Percentiles rank a stretch among this genome's conserved stretches.
phyloP scores from a whole-genome alignment of 176 grass and related monocot species.

The Alloteropsis semialata region DNA sequence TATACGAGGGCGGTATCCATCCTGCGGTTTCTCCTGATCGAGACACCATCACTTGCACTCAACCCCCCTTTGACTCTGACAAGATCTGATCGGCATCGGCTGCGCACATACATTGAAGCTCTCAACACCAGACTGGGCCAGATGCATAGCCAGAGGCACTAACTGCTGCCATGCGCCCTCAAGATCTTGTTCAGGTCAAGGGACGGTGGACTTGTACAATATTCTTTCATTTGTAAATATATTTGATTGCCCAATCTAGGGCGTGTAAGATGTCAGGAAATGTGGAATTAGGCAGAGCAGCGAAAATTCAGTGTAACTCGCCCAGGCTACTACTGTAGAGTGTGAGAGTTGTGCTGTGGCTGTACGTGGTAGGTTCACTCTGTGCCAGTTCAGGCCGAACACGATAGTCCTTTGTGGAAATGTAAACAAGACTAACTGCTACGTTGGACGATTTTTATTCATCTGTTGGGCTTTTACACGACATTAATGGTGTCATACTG shows the following conservation, averaged over 20 bases:
- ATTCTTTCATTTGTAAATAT: constrained; percentile 72
- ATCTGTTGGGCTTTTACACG: neutral
- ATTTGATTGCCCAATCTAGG: constrained; percentile 47
- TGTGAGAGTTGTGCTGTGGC: neutral
- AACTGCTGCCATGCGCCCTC: neutral
- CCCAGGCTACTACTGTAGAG: constrained; percentile 15
- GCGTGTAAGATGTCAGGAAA: constrained; percentile 38
- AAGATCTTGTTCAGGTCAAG: neutral
- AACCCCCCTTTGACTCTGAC: constrained; percentile 73
- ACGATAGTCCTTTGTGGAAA: constrained; percentile 1
- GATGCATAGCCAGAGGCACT: constrained; percentile 45
- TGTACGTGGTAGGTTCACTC: neutral
- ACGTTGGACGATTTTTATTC: constrained; percentile 12
- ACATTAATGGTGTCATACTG: too few species aligned
- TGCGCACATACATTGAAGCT: constrained; percentile 79
- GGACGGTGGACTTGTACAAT: constrained; percentile 34
- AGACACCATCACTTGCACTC: constrained; percentile 66
- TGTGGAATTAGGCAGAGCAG: constrained; percentile 27
- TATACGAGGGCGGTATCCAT: constrained; percentile 75
- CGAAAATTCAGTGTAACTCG: constrained; percentile 34
- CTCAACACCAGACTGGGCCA: constrained; percentile 67
- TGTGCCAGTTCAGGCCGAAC: neutral
- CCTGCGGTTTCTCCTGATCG: constrained; percentile 78
- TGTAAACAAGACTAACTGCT: constrained; percentile 26
- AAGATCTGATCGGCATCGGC: constrained; percentile 60